These are phyloP conservation scores for Lasiosphaeria hispida DNA, from an alignment of 495 filamentous ascomycete genomes.

Conservation along the genomic window DNA sequence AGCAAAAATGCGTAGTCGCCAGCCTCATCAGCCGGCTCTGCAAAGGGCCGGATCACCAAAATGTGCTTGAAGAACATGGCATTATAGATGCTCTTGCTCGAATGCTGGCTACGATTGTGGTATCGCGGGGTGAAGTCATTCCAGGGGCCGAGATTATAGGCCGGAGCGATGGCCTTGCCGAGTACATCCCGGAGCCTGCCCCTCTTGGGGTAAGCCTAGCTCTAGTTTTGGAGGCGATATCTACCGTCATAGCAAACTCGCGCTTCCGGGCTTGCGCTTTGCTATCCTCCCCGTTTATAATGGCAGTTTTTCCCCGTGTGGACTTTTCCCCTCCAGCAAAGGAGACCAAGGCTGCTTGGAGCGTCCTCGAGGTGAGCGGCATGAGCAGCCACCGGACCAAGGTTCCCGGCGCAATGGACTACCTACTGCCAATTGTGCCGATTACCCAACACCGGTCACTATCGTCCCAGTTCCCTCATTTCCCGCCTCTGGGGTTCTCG, in stretches of 20 bases:
- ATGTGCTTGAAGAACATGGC: slow-evolving; percentile 62
- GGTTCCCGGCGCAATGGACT: slow-evolving; percentile 55
- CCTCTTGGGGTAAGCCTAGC: slow-evolving; percentile 59
- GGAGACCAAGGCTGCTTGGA: slow-evolving; percentile 35
- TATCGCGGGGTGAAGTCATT: slow-evolving; percentile 62
- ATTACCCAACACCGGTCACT: slow-evolving; percentile 17
- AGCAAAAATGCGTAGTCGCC: slow-evolving; percentile 63
- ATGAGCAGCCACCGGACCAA: slow-evolving; percentile 16
- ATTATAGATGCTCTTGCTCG: slow-evolving; percentile 78
- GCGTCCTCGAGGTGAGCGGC: slow-evolving; percentile 33
- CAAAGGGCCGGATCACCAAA: slow-evolving; percentile 65
- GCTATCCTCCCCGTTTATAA: slow-evolving; percentile 71
- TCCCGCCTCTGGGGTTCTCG: slow-evolving; percentile 57
- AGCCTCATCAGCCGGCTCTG: slow-evolving; percentile 65
- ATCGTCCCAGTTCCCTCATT: slow-evolving; percentile 36
- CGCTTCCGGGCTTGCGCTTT: slow-evolving; percentile 74
- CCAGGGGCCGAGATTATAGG: slow-evolving; percentile 52
- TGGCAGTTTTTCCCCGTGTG: slow-evolving; percentile 62
- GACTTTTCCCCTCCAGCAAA: slow-evolving; percentile 25
- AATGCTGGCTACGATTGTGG: slow-evolving; percentile 70
- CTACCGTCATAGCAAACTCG: slow-evolving; percentile 75
- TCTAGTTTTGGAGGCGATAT: slow-evolving; percentile 75
- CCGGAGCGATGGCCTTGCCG: slow-evolving; percentile 40
- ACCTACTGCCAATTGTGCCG: slow-evolving; percentile 53
- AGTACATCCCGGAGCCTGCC: slow-evolving; percentile 54